These are phyloP conservation scores for Clarireedia paspali DNA, from an alignment of 2,329 filamentous ascomycete species.

Conservation along the genomic window DNA sequence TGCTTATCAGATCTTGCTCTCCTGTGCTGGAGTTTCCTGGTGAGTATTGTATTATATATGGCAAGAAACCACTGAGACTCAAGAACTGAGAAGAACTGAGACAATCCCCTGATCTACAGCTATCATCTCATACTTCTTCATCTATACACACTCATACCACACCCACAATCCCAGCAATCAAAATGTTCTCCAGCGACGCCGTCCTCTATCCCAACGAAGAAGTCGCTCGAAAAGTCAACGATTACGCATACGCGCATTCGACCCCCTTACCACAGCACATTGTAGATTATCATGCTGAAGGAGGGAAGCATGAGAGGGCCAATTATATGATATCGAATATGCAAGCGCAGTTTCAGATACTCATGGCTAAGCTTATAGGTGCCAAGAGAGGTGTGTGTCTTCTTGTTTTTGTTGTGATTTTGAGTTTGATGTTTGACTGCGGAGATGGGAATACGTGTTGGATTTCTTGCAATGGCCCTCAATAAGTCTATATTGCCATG, in stretches of 20 bases:
- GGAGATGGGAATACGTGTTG: neutral
- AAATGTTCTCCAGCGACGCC: constrained; percentile 25
- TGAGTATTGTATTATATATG: no score
- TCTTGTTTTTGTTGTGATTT: neutral
- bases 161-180: neutral
- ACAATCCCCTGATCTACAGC: no score
- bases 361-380: constrained; percentile 18
- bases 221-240: constrained; percentile 34
- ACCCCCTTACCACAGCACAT: constrained; percentile 36
- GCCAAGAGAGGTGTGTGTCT: constrained; percentile 19
- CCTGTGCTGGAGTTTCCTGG: no score
- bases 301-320: constrained; percentile 14
- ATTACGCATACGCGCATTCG: constrained; percentile 38
- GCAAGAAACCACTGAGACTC: no score
- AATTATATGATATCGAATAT: constrained; percentile 24
- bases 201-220: constrained; percentile 36
- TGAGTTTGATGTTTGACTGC: neutral
- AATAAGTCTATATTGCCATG: no score
- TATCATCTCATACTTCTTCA: neutral
- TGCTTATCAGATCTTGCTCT: no score
- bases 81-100: no score
- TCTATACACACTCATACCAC: neutral
- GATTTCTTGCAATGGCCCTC: no score
- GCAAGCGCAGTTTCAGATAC: constrained; percentile 20
- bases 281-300: constrained; percentile 34